Conservation (phyloP, 306 rosid species). For the Comarum palustre region DNA sequence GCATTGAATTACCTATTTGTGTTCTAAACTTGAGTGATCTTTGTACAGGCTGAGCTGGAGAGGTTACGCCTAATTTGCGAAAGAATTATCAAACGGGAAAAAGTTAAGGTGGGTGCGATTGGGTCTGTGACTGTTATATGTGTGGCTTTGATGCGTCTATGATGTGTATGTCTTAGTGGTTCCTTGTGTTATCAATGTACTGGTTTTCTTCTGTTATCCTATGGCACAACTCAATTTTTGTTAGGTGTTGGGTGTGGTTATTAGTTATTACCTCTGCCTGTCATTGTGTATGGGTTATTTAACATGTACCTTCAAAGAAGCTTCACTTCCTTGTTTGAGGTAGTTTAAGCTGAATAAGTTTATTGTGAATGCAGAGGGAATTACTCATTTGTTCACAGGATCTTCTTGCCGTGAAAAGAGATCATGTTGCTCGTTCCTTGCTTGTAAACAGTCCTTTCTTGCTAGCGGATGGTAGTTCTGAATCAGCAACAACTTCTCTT, state of each 20-base stretch:
- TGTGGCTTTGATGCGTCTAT: background rate
- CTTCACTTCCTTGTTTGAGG: background rate
- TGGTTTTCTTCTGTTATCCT: background rate
- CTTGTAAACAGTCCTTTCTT: conserved; percentile 56
- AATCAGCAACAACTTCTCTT: conserved; percentile 95
- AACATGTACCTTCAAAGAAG: background rate
- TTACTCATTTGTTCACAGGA: conserved; percentile 84
- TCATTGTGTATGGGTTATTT: background rate
- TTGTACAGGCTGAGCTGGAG: conserved; percentile 87
- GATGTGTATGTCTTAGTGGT: background rate
- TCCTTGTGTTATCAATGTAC: background rate
- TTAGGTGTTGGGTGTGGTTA: background rate
- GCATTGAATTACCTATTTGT: conserved; percentile 12
- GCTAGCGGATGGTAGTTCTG: conserved; percentile 84
- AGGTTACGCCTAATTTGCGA: conserved; percentile 93
- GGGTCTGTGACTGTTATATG: background rate
- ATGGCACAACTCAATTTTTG: background rate
- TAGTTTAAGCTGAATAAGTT: conserved; percentile 3
- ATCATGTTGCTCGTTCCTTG: conserved; percentile 67
- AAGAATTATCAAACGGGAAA: conserved; percentile 91
- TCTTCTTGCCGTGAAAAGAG: conserved; percentile 78
- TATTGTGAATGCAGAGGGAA: conserved; percentile 64
- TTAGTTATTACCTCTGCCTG: background rate
- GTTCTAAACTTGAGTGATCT: conserved; percentile 20
- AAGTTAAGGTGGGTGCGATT: conserved; percentile 62